Evolutionary conservation across 2,329 filamentous ascomycete species (phyloP), one percentile per base, ranked within the genome.

Genomic region (Alternaria brassicicola): DNA sequence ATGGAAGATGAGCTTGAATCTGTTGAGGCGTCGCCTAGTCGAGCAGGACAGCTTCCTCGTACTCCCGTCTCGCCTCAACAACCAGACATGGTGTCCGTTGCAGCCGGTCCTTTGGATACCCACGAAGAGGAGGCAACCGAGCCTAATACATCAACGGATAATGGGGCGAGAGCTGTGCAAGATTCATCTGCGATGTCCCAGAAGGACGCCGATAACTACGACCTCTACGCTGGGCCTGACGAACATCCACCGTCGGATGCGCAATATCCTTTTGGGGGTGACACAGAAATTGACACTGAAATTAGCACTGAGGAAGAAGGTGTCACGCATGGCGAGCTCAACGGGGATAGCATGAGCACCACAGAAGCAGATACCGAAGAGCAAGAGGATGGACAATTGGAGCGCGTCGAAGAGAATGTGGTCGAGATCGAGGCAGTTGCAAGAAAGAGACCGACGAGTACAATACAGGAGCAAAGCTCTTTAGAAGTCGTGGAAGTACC

Each of bases 161-260:
- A 51, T 10, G 26, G 25, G 8, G 36, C 8, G 3, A 8, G 26
- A 26, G 10, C 25, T 13, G 19, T 30, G 19, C 23, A 39, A 10
- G 33, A 43, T 19, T 10, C 39, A 12, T 25, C 33, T 26, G 17
- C 25, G 19, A 36, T 3, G 55, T 10, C 42, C 26, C 10, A 63
- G 21, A 56, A 62, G 10, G 58, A 43, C 23, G 53, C 53, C 13
- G 62, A 65, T 28, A 65, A 72, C 42, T 60, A 72, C 46, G 65
- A 71, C 15, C 60, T 71, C 3, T 71, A 72, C 49, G 63, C 64
- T 31, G 68, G 54, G 8, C 68, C 72, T 5, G 54, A 68, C 30
- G 69, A 73, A 13, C 28, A 57, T 23, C 59, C 89, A 2, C 86
- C 86, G 6, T 90, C 86, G 48, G 89, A 89, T 4, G 83, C 88